These are phyloP conservation scores for Fraxinus dipetala DNA, from an alignment of 305 asterid species.

Conservation along the genomic window DNA sequence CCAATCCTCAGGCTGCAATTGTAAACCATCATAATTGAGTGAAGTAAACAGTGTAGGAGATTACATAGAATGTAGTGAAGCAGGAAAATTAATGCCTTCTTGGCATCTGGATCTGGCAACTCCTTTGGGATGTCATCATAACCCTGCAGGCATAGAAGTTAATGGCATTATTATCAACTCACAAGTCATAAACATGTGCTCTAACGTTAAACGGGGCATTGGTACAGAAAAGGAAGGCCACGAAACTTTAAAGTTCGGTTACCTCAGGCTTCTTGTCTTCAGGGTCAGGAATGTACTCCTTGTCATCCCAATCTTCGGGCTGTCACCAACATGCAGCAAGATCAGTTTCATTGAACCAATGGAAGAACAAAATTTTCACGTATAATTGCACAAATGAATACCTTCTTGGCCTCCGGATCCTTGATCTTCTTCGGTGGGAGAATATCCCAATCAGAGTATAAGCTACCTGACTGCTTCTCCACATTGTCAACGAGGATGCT, in stretches of 20 bases:
- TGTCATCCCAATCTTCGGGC: slow-evolving; percentile 83
- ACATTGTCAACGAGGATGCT: slow-evolving; percentile 81
- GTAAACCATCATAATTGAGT: not conserved
- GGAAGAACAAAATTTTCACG: not conserved
- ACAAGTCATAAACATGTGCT: not conserved
- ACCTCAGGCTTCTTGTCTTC: slow-evolving; percentile 24
- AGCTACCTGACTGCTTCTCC: slow-evolving; percentile 90
- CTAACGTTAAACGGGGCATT: not conserved
- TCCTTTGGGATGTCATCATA: slow-evolving; percentile 92
- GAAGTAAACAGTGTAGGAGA: not conserved
- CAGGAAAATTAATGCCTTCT: slow-evolving; percentile 51
- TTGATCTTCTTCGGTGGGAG: slow-evolving; percentile 84
- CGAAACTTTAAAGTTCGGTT: not conserved
- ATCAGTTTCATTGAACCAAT: not conserved
- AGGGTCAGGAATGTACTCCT: too few species aligned
- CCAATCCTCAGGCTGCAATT: slow-evolving; percentile 93
- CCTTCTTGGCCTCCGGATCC: slow-evolving; percentile 96
- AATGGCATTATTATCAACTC: not conserved
- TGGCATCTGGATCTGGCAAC: slow-evolving; percentile 80
- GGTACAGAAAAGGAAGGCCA: not conserved
- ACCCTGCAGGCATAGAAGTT: slow-evolving; percentile 42
- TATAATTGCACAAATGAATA: slow-evolving; percentile 5
- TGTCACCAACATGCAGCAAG: slow-evolving; percentile 30
- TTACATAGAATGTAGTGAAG: not conserved
- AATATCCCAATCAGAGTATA: slow-evolving; percentile 89